These are phyloP conservation scores for Kwoniella bestiolae DNA, from an alignment of 768 basidiomycete species.

Conservation along the genomic window DNA sequence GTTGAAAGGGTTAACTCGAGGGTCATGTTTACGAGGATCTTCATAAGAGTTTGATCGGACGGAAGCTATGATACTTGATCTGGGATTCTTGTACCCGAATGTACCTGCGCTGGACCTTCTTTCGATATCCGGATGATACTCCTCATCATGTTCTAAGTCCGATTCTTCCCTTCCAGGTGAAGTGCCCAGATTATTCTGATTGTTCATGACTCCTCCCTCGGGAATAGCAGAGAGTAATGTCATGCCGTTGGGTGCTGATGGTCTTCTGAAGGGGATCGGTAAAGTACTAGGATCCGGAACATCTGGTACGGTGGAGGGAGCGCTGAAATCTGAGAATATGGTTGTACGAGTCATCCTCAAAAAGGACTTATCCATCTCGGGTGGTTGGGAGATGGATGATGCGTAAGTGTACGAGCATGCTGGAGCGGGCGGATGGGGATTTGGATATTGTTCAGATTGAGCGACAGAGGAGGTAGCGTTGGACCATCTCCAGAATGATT, in stretches of 20 bases:
- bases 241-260: background rate
- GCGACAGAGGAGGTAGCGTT: constrained; percentile 14
- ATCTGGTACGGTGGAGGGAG: constrained; percentile 23
- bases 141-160: background rate
- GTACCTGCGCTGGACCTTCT: constrained; percentile 21
- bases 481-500: constrained; percentile 21
- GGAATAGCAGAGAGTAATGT: constrained; percentile 20
- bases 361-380: constrained; percentile 14
- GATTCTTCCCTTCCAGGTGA: background rate
- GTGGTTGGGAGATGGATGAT: background rate
- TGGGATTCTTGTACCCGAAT: constrained; percentile 15
- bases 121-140: background rate
- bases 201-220: background rate
- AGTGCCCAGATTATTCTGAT: background rate
- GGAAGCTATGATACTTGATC: constrained; percentile 15
- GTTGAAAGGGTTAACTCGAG: constrained; percentile 1
- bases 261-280: constrained; percentile 19
- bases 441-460: constrained; percentile 2
- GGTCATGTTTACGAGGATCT: background rate
- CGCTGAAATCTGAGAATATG: constrained; percentile 24
- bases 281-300: constrained; percentile 14
- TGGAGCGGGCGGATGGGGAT: background rate
- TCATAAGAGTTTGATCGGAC: background rate
- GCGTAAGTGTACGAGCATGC: constrained; percentile 4
- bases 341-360: constrained; percentile 17